These are phyloP conservation scores for Cerrena zonata DNA, from an alignment of 1,284 basidiomycete genomes.

Conservation along the genomic window DNA sequence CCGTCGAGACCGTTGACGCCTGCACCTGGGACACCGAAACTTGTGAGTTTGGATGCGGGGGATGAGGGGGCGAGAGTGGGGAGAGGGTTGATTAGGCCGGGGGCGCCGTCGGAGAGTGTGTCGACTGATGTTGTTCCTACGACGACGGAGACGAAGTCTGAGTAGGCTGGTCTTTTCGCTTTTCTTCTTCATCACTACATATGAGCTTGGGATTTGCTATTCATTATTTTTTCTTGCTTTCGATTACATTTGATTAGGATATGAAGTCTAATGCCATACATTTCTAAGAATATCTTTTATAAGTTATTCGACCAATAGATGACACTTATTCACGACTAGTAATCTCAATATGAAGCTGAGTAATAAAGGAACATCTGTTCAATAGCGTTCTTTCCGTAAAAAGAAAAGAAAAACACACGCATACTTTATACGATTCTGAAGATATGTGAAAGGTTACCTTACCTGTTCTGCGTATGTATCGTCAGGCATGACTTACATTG, in stretches of 20 bases:
- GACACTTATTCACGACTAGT: no score
- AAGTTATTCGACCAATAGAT: not conserved
- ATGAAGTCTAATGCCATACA: not conserved
- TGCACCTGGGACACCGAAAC: constrained; percentile 19
- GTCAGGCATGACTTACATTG: no score
- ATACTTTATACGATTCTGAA: no score
- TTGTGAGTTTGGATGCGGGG: not conserved
- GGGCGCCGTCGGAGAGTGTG: not conserved
- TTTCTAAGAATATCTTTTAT: not conserved
- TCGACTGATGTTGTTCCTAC: constrained; percentile 1
- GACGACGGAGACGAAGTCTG: not conserved
- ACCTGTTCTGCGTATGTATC: no score
- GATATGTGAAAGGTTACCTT: no score
- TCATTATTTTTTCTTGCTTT: not conserved
- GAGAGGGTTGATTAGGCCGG: constrained; percentile 1
- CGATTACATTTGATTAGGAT: not conserved
- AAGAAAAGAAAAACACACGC: no score
- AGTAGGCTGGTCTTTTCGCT: not conserved
- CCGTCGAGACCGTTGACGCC: constrained; percentile 63
- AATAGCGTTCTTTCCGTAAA: no score
- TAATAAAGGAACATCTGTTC: no score
- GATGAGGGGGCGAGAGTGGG: not conserved
- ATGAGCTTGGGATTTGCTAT: not conserved
- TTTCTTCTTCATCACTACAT: not conserved
- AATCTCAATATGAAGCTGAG: no score